phyloP scores from a whole-genome alignment of 371 early-diverging fungal genomes.

The Batrachochytrium dendrobatidis region DNA sequence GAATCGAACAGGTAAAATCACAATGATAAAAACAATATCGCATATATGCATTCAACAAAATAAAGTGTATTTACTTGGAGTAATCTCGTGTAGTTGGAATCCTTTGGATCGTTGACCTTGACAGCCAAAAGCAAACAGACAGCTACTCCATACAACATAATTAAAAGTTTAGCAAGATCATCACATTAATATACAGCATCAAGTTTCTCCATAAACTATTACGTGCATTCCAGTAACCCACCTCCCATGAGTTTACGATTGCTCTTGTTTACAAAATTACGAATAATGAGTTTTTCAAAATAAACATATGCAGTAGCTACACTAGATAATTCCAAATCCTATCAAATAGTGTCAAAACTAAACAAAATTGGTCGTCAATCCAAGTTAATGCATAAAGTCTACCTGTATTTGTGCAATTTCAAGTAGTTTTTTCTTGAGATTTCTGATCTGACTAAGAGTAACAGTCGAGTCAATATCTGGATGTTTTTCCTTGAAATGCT shows the following conservation, averaged over 20 bases:
- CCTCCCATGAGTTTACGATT: constrained; percentile 77
- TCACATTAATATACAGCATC: neutral
- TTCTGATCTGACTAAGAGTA: constrained; percentile 72
- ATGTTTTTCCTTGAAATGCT: constrained; percentile 66
- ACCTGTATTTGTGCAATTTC: constrained; percentile 32
- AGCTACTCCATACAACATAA: constrained; percentile 39
- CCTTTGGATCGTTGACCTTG: constrained; percentile 83
- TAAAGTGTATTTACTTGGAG: constrained; percentile 18
- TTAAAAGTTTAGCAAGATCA: constrained; percentile 1
- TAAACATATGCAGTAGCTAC: constrained; percentile 84
- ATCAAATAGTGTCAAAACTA: neutral
- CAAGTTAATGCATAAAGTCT: neutral
- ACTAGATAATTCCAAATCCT: constrained; percentile 81
- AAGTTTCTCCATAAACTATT: constrained; percentile 2
- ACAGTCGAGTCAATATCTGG: constrained; percentile 64
- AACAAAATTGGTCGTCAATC: neutral
- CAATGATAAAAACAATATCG: too few species aligned
- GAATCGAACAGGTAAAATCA: too few species aligned
- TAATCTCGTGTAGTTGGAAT: constrained; percentile 37
- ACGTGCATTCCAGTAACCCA: constrained; percentile 18
- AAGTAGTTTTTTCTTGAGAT: constrained; percentile 59
- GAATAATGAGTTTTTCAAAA: constrained; percentile 81
- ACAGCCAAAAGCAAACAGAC: constrained; percentile 69
- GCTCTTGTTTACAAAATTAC: constrained; percentile 63
- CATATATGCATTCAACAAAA: neutral